Conservation (phyloP, 805 yeast species). For the Myxozyma nipponensis region DNA sequence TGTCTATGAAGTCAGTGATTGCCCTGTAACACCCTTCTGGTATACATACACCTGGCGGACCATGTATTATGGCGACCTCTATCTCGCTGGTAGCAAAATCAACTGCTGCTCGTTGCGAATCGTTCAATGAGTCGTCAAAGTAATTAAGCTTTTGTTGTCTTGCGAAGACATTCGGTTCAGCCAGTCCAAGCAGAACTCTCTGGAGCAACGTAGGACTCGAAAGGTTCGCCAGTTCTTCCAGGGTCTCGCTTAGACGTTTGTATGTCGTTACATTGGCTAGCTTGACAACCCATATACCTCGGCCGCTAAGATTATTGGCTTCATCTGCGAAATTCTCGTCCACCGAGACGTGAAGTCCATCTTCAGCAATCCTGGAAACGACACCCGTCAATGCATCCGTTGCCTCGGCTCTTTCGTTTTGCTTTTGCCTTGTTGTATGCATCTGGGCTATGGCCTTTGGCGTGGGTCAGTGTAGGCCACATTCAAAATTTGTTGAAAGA, state of each 20-base stretch:
- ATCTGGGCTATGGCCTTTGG: no score
- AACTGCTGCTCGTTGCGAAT: slow-evolving; percentile 72
- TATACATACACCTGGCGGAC: slow-evolving; percentile 59
- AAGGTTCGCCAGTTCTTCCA: slow-evolving; percentile 50
- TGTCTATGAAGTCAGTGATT: slow-evolving; percentile 39
- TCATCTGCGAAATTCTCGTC: slow-evolving; percentile 56
- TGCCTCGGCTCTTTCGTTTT: neutral
- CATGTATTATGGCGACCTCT: slow-evolving; percentile 57
- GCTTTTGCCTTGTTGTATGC: slow-evolving; percentile 15
- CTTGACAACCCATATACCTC: slow-evolving; percentile 68
- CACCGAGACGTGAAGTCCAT: slow-evolving; percentile 54
- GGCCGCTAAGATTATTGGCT: slow-evolving; percentile 44
- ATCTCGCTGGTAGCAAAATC: slow-evolving; percentile 53
- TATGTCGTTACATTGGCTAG: slow-evolving; percentile 44
- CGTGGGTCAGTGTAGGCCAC: neutral
- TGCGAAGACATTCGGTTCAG: slow-evolving; percentile 30
- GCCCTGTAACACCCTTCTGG: no score
- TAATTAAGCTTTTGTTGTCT: slow-evolving; percentile 32
- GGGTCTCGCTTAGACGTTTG: slow-evolving; percentile 62
- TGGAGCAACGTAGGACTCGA: slow-evolving; percentile 40
- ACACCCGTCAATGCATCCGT: slow-evolving; percentile 59
- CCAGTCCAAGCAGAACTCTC: slow-evolving; percentile 49
- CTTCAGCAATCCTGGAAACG: slow-evolving; percentile 50
- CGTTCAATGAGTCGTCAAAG: slow-evolving; percentile 50
- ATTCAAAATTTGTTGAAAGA: neutral